These are phyloP conservation scores for Geotrichum carabidarum DNA, from an alignment of 1,139 yeast species.

Conservation along the genomic window DNA sequence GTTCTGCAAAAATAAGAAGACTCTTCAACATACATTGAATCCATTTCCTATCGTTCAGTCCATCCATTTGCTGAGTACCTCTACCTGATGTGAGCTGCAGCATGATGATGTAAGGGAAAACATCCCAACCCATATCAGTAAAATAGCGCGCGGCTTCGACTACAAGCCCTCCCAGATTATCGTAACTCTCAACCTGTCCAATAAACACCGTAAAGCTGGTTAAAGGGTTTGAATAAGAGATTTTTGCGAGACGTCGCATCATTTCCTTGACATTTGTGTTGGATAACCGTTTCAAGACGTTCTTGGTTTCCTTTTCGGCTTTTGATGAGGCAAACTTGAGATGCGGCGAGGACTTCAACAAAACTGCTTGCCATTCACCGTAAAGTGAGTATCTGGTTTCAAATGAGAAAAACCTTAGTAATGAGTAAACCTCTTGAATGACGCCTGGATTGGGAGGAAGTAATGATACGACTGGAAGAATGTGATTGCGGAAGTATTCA, in stretches of 20 bases:
- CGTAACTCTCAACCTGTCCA: slow-evolving; percentile 76
- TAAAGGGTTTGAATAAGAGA: slow-evolving; percentile 77
- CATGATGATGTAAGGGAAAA: slow-evolving; percentile 66
- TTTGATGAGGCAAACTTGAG: slow-evolving; percentile 60
- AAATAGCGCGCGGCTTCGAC: slow-evolving; percentile 78
- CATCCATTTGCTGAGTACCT: slow-evolving; percentile 67
- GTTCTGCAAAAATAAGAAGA: slow-evolving; percentile 17
- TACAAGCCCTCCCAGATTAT: slow-evolving; percentile 71
- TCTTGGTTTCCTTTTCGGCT: slow-evolving; percentile 80
- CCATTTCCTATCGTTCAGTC: slow-evolving; percentile 81
- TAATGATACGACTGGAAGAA: slow-evolving; percentile 64
- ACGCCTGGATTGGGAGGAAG: slow-evolving; percentile 58
- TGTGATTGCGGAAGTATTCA: slow-evolving; percentile 56
- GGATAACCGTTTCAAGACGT: slow-evolving; percentile 77
- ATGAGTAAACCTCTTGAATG: slow-evolving; percentile 54
- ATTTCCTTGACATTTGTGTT: slow-evolving; percentile 73
- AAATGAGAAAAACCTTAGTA: slow-evolving; percentile 52
- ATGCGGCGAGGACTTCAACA: slow-evolving; percentile 50
- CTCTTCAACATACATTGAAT: slow-evolving; percentile 44
- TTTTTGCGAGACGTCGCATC: slow-evolving; percentile 71
- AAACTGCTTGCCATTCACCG: slow-evolving; percentile 68
- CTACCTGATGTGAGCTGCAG: slow-evolving; percentile 69
- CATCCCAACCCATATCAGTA: slow-evolving; percentile 81
- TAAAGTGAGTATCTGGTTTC: slow-evolving; percentile 73
- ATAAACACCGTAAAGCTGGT: slow-evolving; percentile 52